Conservation (phyloP, 1,139 yeast species). For the Magnusiomyces sp. region DNA sequence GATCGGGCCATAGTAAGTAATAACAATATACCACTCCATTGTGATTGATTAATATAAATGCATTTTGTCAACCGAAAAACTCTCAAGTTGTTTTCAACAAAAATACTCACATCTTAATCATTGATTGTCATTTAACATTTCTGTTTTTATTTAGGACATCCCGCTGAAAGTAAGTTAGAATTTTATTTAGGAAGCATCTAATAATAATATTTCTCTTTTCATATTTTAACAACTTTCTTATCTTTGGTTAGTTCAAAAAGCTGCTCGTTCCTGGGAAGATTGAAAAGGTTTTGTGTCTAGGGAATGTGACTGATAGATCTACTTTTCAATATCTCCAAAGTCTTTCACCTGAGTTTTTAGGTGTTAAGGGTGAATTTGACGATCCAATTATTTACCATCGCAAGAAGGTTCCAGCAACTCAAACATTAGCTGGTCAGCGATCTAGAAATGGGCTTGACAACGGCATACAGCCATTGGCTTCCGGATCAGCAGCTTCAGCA, state of each 20-base stretch:
- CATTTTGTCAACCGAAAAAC: too few relatives aligned
- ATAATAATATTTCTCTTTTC: neutral
- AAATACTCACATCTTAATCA: too few relatives aligned
- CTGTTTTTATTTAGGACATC: conserved; percentile 29
- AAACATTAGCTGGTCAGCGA: neutral
- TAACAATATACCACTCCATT: too few relatives aligned
- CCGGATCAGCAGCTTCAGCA: neutral
- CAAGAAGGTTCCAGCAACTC: neutral
- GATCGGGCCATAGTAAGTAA: conserved; percentile 56
- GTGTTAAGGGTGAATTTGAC: conserved; percentile 77
- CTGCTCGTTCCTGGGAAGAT: conserved; percentile 75
- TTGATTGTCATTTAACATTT: too few relatives aligned
- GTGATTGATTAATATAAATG: too few relatives aligned
- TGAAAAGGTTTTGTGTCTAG: conserved; percentile 74
- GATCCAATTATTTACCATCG: conserved; percentile 2
- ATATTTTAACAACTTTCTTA: neutral
- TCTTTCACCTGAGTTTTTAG: conserved; percentile 62
- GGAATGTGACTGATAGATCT: conserved; percentile 65
- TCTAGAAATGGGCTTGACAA: neutral
- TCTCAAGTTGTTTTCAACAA: too few relatives aligned
- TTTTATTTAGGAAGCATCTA: neutral
- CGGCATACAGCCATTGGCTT: neutral
- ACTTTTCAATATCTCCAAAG: conserved; percentile 57
- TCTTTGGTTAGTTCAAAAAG: conserved; percentile 50
- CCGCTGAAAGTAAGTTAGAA: conserved; percentile 31